phyloP scores from a whole-genome alignment of 352 stramenopile genomes.

The Phytophthora megakarya region DNA sequence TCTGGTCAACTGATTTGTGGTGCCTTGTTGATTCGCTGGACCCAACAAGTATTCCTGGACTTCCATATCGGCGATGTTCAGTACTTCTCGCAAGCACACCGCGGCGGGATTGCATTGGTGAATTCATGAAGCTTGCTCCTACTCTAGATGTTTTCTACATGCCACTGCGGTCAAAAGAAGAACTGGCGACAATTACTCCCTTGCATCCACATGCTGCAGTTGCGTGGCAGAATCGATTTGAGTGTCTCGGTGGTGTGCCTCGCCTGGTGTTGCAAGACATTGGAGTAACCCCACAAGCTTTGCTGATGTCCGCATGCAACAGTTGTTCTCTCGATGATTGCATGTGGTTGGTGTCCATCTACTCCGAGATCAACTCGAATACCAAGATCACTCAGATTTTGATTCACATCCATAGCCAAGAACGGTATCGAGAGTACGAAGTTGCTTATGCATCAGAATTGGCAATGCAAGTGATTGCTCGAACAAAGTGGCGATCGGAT shows the following conservation, averaged over 20 bases:
- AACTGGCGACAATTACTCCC: conserved; percentile 31
- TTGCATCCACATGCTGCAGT: conserved; percentile 28
- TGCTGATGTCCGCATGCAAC: conserved; percentile 27
- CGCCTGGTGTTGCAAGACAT: conserved; percentile 40
- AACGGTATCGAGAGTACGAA: conserved; percentile 30
- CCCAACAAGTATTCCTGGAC: neutral
- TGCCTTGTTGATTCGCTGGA: neutral
- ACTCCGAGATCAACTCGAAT: conserved; percentile 34
- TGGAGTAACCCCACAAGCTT: conserved; percentile 20
- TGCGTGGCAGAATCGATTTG: conserved; percentile 31
- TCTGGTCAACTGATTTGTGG: neutral
- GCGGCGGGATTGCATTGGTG: conserved; percentile 35
- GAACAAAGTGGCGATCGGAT: neutral
- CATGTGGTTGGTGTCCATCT: conserved; percentile 33
- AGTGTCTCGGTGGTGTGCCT: conserved; percentile 37
- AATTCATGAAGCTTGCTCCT: conserved; percentile 42
- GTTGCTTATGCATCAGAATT: conserved; percentile 42
- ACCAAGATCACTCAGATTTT: conserved; percentile 38
- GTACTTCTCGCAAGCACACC: conserved; percentile 32
- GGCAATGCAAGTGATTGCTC: conserved; percentile 36
- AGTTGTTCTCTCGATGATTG: conserved; percentile 41
- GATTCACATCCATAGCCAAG: conserved; percentile 44
- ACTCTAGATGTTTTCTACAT: conserved; percentile 40
- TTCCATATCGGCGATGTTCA: neutral
- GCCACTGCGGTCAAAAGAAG: conserved; percentile 38